Evolutionary conservation across 306 rosid species (phyloP).

Genomic region (Ochetophila trinervis): DNA sequence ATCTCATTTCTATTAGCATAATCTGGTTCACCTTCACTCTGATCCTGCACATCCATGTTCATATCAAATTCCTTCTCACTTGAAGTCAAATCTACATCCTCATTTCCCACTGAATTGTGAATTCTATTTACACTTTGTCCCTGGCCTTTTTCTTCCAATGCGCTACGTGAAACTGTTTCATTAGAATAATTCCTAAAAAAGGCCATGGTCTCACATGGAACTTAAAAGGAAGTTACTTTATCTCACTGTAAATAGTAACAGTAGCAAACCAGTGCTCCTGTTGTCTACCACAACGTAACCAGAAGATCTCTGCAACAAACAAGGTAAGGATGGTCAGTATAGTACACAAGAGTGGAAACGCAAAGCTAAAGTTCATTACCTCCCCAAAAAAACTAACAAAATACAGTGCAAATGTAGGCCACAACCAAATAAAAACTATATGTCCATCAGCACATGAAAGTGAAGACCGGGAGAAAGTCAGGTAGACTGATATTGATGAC

Average conservation of each 20-base stretch:
- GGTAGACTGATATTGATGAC: neutral
- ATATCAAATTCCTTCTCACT: conserved; percentile 83
- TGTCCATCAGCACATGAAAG: neutral
- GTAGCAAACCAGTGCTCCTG: conserved; percentile 28
- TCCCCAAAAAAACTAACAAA: conserved; percentile 9
- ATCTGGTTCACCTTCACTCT: conserved; percentile 68
- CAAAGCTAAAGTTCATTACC: neutral
- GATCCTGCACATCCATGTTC: conserved; percentile 69
- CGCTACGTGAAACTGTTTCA: conserved; percentile 66
- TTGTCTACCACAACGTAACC: conserved; percentile 28
- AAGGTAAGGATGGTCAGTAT: conserved; percentile 23
- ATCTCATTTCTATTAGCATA: conserved; percentile 54
- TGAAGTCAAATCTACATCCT: conserved; percentile 49
- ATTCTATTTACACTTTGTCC: conserved; percentile 55
- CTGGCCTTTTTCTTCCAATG: conserved; percentile 63
- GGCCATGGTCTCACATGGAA: conserved; percentile 71
- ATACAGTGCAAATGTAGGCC: conserved; percentile 14
- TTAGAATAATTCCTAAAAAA: conserved; percentile 71
- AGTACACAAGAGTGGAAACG: neutral
- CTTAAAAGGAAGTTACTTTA: conserved; percentile 28
- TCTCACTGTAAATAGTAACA: conserved; percentile 22
- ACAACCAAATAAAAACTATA: conserved; percentile 1
- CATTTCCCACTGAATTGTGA: conserved; percentile 55
- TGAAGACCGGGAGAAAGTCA: neutral
- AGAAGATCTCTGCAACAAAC: conserved; percentile 33